Evolutionary conservation across 2,329 filamentous ascomycete genomes (phyloP).

Genomic region (Ceratocystis cubensis): DNA sequence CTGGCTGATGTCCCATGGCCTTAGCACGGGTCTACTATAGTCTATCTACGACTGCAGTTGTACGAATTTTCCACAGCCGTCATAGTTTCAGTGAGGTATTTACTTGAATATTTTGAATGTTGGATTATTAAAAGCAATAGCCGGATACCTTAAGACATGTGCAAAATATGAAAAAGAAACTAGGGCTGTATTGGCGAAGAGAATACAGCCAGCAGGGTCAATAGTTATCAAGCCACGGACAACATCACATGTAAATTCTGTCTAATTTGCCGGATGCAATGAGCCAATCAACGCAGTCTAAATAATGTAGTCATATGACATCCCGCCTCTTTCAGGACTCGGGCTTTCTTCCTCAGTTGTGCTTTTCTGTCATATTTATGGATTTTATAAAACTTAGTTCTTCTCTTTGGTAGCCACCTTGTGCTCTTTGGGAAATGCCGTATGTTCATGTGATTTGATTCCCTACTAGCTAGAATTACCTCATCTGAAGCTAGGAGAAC

Average conservation of each 20-base stretch:
- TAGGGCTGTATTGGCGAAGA: too few relatives aligned
- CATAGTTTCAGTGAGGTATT: too few relatives aligned
- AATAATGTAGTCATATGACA: neutral
- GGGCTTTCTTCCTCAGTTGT: neutral
- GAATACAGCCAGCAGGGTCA: too few relatives aligned
- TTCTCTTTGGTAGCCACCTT: neutral
- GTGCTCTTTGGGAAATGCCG: neutral
- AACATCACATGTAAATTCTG: conserved; percentile 5
- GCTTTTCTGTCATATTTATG: neutral
- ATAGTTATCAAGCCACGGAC: neutral
- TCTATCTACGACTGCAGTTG: too few relatives aligned
- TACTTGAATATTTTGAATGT: too few relatives aligned
- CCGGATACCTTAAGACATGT: too few relatives aligned
- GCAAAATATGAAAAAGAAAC: too few relatives aligned
- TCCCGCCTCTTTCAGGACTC: neutral
- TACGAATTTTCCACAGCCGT: too few relatives aligned
- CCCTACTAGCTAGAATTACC: neutral
- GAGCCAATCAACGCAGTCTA: conserved; percentile 3
- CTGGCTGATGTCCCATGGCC: too few relatives aligned
- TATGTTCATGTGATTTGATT: conserved; percentile 6
- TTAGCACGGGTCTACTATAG: too few relatives aligned
- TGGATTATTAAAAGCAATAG: too few relatives aligned
- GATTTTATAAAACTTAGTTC: neutral
- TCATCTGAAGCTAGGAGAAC: neutral
- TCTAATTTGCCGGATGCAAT: neutral